Base-by-base conservation (phyloP, 2,329 filamentous ascomycete species). In the Dichotomopilus funicola region DNA sequence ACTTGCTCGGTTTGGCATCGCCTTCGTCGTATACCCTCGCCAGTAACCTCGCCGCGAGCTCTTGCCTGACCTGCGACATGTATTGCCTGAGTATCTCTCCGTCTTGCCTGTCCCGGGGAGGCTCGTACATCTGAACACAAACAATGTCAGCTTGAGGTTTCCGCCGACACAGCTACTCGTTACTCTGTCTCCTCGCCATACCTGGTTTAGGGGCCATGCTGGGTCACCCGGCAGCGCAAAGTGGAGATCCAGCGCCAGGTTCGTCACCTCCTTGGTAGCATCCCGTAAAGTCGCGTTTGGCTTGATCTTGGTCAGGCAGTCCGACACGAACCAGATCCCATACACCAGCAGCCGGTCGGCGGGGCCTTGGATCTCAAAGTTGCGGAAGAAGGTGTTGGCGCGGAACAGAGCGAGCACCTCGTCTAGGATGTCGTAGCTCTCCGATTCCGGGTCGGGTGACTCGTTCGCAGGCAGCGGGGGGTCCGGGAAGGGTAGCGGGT, bases 341-440 rank as follows among this genome's bases (percentile, higher is more conserved):
- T 99, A 99, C 68, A 97, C 91, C 63, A 99, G 80, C 67, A 97
- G 84, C 42, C 94, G 83, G 74, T 99, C 94, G 56, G 94, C 92
- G 33, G 90, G 88, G 11, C 94, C 94, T 75, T 96, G 92, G 77
- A 97, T 95, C 79, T 97, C 94, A 67, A 99, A 99, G 80, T 97
- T 99, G 67, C 94, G 88, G 81, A 97, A 99, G 74, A 99, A 92
- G 58, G 92, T 96, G 78, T 99, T 97, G 66, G 94, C 92, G 62
- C 94, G 89, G 81, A 97, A 99, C 49, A 97, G 82, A 10, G 86
- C 81, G 54, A 99, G 81, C 51, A 95, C 85, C 78, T 99, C 94
- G 75, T 99, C 94, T 54, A 97, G 82, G 60, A 94, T 89, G 76
- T 99, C 94, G 79, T 97, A 97, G 67, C 88, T 91, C 72, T 96